Conservation (phyloP, 768 basidiomycete species). For the Symmetrospora coprosmae region DNA sequence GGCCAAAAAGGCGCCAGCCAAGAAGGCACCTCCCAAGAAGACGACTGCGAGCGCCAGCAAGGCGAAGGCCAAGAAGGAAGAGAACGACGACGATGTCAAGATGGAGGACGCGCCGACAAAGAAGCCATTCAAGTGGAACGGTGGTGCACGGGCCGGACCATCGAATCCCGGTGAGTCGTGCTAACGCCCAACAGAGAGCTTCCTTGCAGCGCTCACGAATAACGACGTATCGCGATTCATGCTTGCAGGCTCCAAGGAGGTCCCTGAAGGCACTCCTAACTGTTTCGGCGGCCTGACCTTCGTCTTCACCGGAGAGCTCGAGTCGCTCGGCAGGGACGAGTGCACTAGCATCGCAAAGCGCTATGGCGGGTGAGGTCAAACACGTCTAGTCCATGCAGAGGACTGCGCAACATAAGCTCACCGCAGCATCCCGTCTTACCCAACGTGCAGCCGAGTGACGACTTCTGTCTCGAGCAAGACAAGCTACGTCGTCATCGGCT, state of each 20-base stretch:
- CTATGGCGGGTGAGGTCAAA: constrained; percentile 65
- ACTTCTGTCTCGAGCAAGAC: constrained; percentile 79
- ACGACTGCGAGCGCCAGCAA: constrained; percentile 23
- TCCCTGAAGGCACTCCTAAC: constrained; percentile 56
- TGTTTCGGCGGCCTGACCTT: constrained; percentile 75
- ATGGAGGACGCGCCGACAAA: constrained; percentile 30
- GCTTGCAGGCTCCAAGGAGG: constrained; percentile 47
- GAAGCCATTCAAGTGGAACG: constrained; percentile 38
- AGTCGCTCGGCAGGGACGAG: constrained; percentile 73
- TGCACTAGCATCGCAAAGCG: constrained; percentile 77
- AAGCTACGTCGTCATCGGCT: constrained; percentile 72
- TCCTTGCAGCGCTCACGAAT: constrained; percentile 26
- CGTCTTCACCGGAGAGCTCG: constrained; percentile 89
- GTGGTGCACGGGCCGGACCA: constrained; percentile 36
- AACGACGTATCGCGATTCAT: neutral
- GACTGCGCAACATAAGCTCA: neutral
- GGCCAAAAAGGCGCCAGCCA: neutral
- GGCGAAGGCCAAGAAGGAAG: constrained; percentile 15
- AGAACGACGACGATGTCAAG: constrained; percentile 26
- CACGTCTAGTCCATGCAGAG: no score
- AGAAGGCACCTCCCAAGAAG: constrained; percentile 26
- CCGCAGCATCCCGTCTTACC: neutral
- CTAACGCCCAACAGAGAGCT: constrained; percentile 44
- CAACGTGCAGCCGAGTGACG: constrained; percentile 57
- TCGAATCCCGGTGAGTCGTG: constrained; percentile 49